phyloP scores from a whole-genome alignment of 2,329 filamentous ascomycete species.

The Diaporthe sp. region DNA sequence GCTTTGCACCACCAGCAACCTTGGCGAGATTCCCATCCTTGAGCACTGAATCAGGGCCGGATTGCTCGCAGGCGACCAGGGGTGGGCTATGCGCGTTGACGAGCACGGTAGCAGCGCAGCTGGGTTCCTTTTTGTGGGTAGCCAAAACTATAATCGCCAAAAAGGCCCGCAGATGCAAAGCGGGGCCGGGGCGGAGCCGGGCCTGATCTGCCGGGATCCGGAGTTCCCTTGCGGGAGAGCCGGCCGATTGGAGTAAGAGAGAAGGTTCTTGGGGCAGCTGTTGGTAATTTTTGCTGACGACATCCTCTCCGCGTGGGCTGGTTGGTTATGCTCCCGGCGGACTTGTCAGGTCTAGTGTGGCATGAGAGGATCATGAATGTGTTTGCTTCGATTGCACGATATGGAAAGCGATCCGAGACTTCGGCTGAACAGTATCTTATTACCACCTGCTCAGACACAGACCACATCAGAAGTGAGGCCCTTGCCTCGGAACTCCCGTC shows the following conservation, averaged over 20 bases:
- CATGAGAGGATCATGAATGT: too few species aligned
- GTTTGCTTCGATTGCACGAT: too few species aligned
- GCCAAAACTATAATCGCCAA: neutral
- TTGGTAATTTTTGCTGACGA: too few species aligned
- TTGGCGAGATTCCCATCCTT: neutral
- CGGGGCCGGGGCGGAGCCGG: constrained; percentile 16
- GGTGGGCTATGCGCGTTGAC: neutral
- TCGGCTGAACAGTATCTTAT: neutral
- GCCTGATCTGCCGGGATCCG: neutral
- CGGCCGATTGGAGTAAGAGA: neutral
- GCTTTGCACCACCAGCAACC: neutral
- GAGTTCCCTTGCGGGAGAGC: neutral
- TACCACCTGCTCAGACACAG: neutral
- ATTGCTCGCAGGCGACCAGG: constrained; percentile 1
- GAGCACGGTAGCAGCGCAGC: neutral
- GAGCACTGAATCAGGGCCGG: constrained; percentile 2
- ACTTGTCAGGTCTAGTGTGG: too few species aligned
- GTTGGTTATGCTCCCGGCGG: too few species aligned
- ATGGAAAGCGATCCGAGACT: too few species aligned
- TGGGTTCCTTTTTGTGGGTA: neutral
- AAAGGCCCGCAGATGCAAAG: constrained; percentile 6
- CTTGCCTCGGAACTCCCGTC: neutral
- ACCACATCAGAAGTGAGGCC: neutral
- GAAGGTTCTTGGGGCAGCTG: neutral
- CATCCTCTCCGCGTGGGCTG: too few species aligned